Conservation (phyloP, 371 early-diverging fungal species). For the Zychaea mexicana region DNA sequence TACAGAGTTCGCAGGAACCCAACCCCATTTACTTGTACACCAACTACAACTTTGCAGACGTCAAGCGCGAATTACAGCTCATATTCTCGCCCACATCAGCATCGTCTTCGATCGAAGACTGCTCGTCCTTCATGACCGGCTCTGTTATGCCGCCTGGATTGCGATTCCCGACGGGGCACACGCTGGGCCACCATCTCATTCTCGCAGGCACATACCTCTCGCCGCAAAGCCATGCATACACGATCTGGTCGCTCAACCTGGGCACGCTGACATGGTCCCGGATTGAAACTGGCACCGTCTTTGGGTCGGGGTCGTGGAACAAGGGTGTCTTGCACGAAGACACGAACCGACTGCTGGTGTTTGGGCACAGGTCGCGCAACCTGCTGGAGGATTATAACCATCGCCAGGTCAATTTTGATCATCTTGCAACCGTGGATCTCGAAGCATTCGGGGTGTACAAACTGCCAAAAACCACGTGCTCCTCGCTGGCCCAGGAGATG, state of each 20-base stretch:
- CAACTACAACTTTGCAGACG: constrained; percentile 79
- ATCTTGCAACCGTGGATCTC: constrained; percentile 59
- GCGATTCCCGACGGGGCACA: constrained; percentile 75
- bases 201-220: constrained; percentile 76
- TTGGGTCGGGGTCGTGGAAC: constrained; percentile 79
- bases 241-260: constrained; percentile 76
- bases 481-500: constrained; percentile 44
- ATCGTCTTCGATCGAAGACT: constrained; percentile 48
- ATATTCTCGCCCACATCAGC: constrained; percentile 48
- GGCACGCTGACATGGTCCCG: constrained; percentile 65
- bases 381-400: constrained; percentile 74
- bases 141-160: constrained; percentile 71
- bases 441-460: constrained; percentile 62
- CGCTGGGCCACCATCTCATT: constrained; percentile 73
- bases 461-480: constrained; percentile 36
- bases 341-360: constrained; percentile 61
- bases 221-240: constrained; percentile 63
- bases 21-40: constrained; percentile 68
- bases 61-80: constrained; percentile 73
- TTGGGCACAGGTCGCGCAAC: constrained; percentile 68
- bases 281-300: constrained; percentile 66
- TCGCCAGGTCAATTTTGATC: constrained; percentile 63
- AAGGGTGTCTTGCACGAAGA: constrained; percentile 65
- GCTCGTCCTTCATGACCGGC: constrained; percentile 62
- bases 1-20: constrained; percentile 14